Base-by-base conservation (phyloP, 352 stramenopile genomes). In the Pythium rhizo-oryzae region DNA sequence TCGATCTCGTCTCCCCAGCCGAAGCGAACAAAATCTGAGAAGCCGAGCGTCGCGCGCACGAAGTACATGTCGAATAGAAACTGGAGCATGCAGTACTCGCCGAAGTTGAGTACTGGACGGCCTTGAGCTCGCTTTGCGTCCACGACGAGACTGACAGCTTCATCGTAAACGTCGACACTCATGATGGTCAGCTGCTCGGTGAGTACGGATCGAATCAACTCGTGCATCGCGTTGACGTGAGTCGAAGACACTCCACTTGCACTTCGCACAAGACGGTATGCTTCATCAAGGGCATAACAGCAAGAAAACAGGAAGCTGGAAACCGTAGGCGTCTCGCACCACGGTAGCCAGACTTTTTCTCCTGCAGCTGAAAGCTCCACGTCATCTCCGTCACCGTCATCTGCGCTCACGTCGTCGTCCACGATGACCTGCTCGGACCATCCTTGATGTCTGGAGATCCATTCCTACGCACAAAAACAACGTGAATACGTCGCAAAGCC, bases 11-110 rank as follows among this genome's bases (percentile, higher is more conserved):
- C 89, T 25, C 89, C 86, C 89, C 89, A 96, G 37, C 87, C 89
- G 65, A 96, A 96, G 25, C 89, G 89, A 64, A 94, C 81, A 50
- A 96, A 96, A 60, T 93, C 87, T 9, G 83, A 92, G 62, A 93
- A 93, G 12, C 89, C 89, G 24, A 95, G 74, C 16, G 85, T 92
- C 16, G 88, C 85, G 8, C 89, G 89, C 37, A 96, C 84, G 70
- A 95, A 96, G 67, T 96, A 95, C 81, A 96, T 88, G 61, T 96
- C 89, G 57, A 96, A 96, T 9, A 96, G 75, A 61, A 93, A 93
- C 72, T 96, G 89, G 60, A 91, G 77, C 58, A 92, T 83, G 61
- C 84, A 94, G 56, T 77, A 93, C 69, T 96, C 84, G 30, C 89
- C 89, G 67, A 96, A 95, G 52, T 94, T 92, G 30, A 94, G 69